Conservation (phyloP, 257 asterid genomes). For the Fraxinus americana region DNA sequence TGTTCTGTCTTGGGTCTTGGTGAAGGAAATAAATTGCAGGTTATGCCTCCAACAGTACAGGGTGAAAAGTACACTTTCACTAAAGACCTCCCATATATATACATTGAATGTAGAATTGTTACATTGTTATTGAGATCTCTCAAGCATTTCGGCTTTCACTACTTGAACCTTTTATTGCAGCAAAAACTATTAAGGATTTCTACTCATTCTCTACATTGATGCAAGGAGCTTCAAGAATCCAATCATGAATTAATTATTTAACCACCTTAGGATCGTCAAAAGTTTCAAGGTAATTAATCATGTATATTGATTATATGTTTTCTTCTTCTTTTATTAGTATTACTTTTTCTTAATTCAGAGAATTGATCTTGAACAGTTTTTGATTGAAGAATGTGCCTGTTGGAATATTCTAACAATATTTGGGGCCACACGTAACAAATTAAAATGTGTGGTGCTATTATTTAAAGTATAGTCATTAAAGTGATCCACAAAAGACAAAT, state of each 20-base stretch:
- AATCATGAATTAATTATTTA: neutral
- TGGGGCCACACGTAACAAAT: too few relatives aligned
- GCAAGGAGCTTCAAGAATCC: constrained; percentile 9
- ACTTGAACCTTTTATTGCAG: neutral
- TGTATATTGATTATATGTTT: neutral
- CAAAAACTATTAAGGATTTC: neutral
- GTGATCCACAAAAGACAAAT: too few relatives aligned
- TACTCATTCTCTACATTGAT: neutral
- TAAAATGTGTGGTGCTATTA: too few relatives aligned
- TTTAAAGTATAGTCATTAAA: too few relatives aligned
- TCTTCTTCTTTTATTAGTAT: neutral
- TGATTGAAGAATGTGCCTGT: neutral
- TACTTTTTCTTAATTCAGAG: neutral
- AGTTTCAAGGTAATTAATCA: neutral
- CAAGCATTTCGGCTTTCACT: neutral
- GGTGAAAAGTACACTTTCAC: too few relatives aligned
- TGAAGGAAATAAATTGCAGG: too few relatives aligned
- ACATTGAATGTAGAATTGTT: neutral
- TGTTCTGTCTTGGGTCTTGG: too few relatives aligned
- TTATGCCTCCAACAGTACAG: too few relatives aligned
- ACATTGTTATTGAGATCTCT: neutral
- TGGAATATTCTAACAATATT: too few relatives aligned
- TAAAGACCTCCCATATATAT: neutral
- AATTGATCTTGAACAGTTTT: neutral
- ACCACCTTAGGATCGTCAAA: neutral